Evolutionary conservation across 192 early-diverging fungal species (phyloP), one percentile per base, ranked within the genome.

Genomic region (Jimgerdemannia flammicorona): DNA sequence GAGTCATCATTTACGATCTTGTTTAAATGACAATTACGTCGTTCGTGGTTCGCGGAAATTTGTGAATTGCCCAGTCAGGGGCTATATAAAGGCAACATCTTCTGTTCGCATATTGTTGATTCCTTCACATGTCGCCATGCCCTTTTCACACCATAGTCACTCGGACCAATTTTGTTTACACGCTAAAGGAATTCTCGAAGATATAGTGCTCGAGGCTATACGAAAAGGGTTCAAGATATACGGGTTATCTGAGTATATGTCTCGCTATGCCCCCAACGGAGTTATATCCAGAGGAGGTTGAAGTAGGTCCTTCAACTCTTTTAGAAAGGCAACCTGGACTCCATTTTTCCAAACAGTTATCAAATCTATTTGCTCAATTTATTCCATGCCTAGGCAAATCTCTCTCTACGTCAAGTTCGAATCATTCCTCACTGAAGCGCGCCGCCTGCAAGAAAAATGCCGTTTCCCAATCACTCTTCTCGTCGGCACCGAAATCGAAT

Each of bases 101-200:
- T 29, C 29, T 29, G 29, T 0, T 29, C 29, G 29, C 29, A 29
- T 29, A 29, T 29, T 29, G 29, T 29, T 29, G 29, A 29, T 29
- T 29, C 29, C 29, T 29, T 29, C 29, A 29, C 29, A 0, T 29
- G 29, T 29, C 29, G 29, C 29, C 29, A 93, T 95, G 91, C 90
- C 90, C 39, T 90, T 97, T 79, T 94, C 94, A 3, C 87, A 91
- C 70, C 98, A 99, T 76, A 91, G 93, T 18, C 98, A 99, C 78
- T 97, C 95, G 1, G 98, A 97, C 4, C 93, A 97, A 84, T 98
- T 95, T 87, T 99, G 98, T 79, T 84, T 86, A 49, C 98, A 99
- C 78, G 98, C 95, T 44, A 84, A 90, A 19, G 98, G 96, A n/a
- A 84, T 77, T 9, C 86, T 99, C 6, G 95, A 98, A 74, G 86